Conservation (phyloP, 257 asterid species). For the Verbascum thapsus region DNA sequence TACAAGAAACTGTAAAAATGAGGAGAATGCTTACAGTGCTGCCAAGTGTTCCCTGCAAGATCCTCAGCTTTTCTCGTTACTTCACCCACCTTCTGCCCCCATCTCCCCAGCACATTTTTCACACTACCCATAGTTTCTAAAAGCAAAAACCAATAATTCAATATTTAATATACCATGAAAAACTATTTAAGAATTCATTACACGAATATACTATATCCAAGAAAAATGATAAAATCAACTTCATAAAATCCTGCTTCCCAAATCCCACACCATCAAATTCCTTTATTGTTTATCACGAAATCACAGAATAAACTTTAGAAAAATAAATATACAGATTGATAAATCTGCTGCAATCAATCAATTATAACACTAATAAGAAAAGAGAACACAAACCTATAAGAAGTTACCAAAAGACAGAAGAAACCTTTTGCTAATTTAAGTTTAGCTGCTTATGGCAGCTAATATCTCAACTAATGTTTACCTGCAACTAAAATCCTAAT, state of each 20-base stretch:
- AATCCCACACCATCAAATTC: neutral
- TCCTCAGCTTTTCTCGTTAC: conserved; percentile 89
- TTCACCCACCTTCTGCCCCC: conserved; percentile 93
- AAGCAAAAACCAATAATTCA: conserved; percentile 25
- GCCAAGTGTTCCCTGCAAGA: conserved; percentile 95
- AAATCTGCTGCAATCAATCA: too few species aligned
- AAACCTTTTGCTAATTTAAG: too few species aligned
- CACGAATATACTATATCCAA: neutral
- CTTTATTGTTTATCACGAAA: too few species aligned
- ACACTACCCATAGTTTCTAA: conserved; percentile 81
- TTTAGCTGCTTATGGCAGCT: too few species aligned
- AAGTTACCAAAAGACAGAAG: too few species aligned
- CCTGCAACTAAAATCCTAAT: too few species aligned
- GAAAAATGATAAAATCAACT: conserved; percentile 16
- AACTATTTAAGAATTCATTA: neutral
- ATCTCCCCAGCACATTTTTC: conserved; percentile 79
- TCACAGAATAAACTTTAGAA: too few species aligned
- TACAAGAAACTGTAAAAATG: too few species aligned
- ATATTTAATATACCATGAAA: neutral
- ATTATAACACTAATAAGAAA: too few species aligned
- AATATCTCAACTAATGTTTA: too few species aligned
- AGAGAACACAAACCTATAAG: too few species aligned
- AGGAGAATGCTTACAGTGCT: conserved; percentile 76
- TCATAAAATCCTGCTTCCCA: neutral
- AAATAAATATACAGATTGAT: too few species aligned